Evolutionary conservation across 148 eudicot species (phyloP).

Genomic region (Rhododendron molle): DNA sequence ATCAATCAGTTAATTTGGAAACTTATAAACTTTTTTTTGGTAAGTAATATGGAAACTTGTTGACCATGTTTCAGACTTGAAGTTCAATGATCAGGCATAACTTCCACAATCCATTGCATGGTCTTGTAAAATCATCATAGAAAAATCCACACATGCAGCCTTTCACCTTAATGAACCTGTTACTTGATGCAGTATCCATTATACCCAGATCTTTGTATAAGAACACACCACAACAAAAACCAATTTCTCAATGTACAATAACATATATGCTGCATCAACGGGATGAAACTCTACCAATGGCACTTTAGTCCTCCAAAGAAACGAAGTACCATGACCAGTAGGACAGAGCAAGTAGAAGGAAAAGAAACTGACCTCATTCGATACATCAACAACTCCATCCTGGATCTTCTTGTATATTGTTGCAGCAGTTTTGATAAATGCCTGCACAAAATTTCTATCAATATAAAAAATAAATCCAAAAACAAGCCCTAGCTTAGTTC

Average conservation of each 20-base stretch:
- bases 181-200: neutral
- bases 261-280: neutral
- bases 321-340: neutral
- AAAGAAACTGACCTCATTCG: constrained; percentile 38
- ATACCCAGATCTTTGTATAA: neutral
- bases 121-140: neutral
- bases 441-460: constrained; percentile 20
- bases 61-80: neutral
- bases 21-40: neutral
- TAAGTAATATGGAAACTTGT: neutral
- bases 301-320: neutral
- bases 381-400: constrained; percentile 48
- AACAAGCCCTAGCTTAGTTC: neutral
- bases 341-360: neutral
- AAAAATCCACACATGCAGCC: neutral
- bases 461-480: neutral
- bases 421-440: constrained; percentile 41
- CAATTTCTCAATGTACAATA: neutral
- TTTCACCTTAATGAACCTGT: neutral
- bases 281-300: neutral
- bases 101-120: neutral
- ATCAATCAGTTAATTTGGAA: neutral
- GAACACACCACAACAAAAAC: neutral
- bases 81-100: neutral
- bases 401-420: constrained; percentile 51